These are phyloP conservation scores for Neodidymelliopsis sp. DNA, from an alignment of 2,329 filamentous ascomycete genomes.

Conservation along the genomic window DNA sequence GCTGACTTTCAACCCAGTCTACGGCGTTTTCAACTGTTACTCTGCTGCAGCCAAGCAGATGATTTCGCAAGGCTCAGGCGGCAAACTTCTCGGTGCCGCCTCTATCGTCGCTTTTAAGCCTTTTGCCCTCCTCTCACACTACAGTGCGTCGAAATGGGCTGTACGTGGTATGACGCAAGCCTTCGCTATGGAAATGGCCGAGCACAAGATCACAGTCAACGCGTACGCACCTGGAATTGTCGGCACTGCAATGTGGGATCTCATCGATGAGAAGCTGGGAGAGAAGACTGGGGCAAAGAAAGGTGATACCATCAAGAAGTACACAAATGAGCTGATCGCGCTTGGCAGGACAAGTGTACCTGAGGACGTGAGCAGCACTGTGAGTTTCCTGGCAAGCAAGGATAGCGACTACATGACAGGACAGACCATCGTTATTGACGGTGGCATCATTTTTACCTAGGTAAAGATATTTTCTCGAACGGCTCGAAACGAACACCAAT, in stretches of 20 bases:
- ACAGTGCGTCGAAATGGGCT: constrained; percentile 71
- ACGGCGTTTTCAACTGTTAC: constrained; percentile 71
- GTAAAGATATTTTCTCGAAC: too few species aligned
- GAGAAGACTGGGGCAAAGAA: constrained; percentile 59
- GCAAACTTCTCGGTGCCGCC: constrained; percentile 61
- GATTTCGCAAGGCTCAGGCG: constrained; percentile 63
- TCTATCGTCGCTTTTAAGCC: constrained; percentile 68
- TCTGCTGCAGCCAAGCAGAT: constrained; percentile 69
- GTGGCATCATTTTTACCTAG: constrained; percentile 62
- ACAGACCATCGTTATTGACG: constrained; percentile 69
- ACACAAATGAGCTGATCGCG: constrained; percentile 62
- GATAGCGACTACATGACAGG: constrained; percentile 72
- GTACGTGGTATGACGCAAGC: constrained; percentile 71
- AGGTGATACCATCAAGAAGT: constrained; percentile 64
- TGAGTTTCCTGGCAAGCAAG: constrained; percentile 66
- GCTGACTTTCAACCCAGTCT: constrained; percentile 51
- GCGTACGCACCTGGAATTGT: constrained; percentile 74
- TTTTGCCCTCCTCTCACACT: constrained; percentile 66
- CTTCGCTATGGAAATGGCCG: constrained; percentile 71
- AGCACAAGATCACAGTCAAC: constrained; percentile 71
- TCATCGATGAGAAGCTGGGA: constrained; percentile 68
- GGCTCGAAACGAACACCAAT: too few species aligned
- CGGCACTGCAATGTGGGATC: constrained; percentile 72
- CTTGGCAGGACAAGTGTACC: constrained; percentile 66
- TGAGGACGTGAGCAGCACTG: constrained; percentile 68